Evolutionary conservation across 2,329 filamentous ascomycete genomes (phyloP).

Genomic region (Chrysosporium keratinophilum): DNA sequence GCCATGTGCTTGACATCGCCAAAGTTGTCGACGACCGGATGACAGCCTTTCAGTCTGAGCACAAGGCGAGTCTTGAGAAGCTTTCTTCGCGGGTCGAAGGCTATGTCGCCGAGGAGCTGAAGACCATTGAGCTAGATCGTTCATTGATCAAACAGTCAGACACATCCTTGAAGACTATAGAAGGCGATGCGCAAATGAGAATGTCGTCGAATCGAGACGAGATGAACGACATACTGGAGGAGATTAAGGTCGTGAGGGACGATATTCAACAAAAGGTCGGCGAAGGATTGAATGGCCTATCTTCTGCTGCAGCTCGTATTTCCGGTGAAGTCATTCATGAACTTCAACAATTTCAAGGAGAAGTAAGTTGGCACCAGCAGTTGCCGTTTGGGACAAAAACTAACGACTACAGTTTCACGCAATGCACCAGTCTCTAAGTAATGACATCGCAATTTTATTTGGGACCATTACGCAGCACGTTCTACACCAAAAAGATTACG

Average conservation of each 20-base stretch:
- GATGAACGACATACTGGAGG: conserved; percentile 83
- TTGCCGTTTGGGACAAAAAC: conserved; percentile 1
- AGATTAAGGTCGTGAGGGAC: conserved; percentile 81
- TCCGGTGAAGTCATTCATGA: conserved; percentile 81
- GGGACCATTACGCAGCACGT: conserved; percentile 69
- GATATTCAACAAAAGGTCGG: conserved; percentile 79
- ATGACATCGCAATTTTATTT: conserved; percentile 77
- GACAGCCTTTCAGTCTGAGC: conserved; percentile 59
- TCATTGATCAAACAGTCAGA: conserved; percentile 60
- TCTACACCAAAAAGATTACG: conserved; percentile 64
- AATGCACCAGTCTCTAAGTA: conserved; percentile 73
- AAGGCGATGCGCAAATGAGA: conserved; percentile 51
- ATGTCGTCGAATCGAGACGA: conserved; percentile 56
- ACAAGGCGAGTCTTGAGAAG: conserved; percentile 57
- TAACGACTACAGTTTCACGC: conserved; percentile 53
- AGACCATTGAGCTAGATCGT: conserved; percentile 60
- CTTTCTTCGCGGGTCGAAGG: conserved; percentile 62
- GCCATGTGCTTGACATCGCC: conserved; percentile 66
- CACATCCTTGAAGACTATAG: conserved; percentile 55
- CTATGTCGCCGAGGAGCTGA: conserved; percentile 67
- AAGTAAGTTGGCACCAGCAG: conserved; percentile 32
- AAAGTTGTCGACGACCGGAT: conserved; percentile 65
- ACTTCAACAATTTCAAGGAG: conserved; percentile 69
- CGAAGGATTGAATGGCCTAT: conserved; percentile 72
- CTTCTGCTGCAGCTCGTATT: conserved; percentile 74